Conservation (phyloP, 139 green algal species). For the Zygnema circumcarinatum region DNA sequence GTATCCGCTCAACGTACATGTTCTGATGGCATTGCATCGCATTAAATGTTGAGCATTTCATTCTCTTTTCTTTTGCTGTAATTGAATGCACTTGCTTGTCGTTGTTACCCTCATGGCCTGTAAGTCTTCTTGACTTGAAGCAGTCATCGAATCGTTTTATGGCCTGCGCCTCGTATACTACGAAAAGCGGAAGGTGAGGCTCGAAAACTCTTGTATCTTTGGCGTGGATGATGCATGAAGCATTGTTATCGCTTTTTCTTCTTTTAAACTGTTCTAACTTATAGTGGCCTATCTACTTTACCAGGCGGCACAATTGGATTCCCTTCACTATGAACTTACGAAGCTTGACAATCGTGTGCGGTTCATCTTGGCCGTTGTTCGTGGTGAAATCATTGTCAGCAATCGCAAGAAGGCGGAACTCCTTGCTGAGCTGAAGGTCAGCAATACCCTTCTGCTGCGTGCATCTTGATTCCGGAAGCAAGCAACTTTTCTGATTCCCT, state of each 20-base stretch:
- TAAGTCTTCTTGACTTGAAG: background rate
- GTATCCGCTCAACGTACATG: conserved; percentile 29
- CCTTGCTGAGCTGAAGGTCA: conserved; percentile 77
- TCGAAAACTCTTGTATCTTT: conserved; percentile 5
- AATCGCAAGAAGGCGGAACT: conserved; percentile 87
- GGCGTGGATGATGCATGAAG: too few relatives aligned
- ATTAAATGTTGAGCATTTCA: background rate
- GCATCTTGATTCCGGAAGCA: background rate
- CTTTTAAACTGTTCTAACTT: background rate
- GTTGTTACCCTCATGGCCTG: background rate
- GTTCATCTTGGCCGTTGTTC: conserved; percentile 94
- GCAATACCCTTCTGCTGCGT: background rate
- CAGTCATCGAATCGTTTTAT: conserved; percentile 88
- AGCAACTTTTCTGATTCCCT: background rate
- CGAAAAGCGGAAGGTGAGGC: conserved; percentile 74
- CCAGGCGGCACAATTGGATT: conserved; percentile 40
- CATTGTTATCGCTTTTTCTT: too few relatives aligned
- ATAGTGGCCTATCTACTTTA: background rate
- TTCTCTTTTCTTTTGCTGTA: background rate
- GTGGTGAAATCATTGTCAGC: conserved; percentile 80
- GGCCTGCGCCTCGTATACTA: conserved; percentile 88
- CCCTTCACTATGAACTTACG: conserved; percentile 72
- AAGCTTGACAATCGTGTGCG: conserved; percentile 84
- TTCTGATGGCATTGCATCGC: conserved; percentile 3
- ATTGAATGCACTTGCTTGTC: background rate